A percentile compares a stretch with the other conserved stretches of the same genome.
These are phyloP conservation scores for Achaetomium macrosporum DNA, from an alignment of 2,329 filamentous ascomycete species.

Conservation along the genomic window DNA sequence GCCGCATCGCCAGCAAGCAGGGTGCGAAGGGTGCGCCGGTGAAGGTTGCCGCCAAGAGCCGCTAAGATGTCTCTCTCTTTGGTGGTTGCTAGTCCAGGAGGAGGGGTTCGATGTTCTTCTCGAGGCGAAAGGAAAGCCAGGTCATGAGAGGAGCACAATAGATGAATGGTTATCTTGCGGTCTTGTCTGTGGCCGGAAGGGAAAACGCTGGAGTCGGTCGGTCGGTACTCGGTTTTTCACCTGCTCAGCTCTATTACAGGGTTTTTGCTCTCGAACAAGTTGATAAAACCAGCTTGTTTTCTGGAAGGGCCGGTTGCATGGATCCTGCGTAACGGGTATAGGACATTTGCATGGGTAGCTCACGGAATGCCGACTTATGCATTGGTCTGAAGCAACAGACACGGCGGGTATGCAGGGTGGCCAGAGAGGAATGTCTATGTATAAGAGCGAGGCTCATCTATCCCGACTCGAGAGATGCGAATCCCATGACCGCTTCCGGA, in stretches of 20 bases:
- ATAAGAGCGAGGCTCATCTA: background rate
- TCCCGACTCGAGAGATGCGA: constrained; percentile 1
- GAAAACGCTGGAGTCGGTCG: constrained; percentile 26
- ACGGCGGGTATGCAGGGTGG: background rate
- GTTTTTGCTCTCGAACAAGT: constrained; percentile 24
- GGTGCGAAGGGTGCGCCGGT: constrained; percentile 82
- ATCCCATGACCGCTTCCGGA: constrained; percentile 8
- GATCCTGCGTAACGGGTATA: constrained; percentile 25
- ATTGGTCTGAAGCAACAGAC: constrained; percentile 22
- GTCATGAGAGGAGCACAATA: constrained; percentile 18
- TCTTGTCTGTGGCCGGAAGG: constrained; percentile 23
- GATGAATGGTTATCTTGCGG: constrained; percentile 22
- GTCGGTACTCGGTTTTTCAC: constrained; percentile 27
- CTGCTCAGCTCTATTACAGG: constrained; percentile 25
- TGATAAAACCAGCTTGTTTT: constrained; percentile 23
- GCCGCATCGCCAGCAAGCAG: constrained; percentile 89
- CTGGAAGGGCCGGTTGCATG: constrained; percentile 27
- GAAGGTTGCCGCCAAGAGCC: constrained; percentile 82
- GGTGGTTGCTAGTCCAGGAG: constrained; percentile 17
- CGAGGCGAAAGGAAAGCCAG: constrained; percentile 13
- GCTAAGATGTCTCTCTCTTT: constrained; percentile 52
- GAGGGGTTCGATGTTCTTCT: constrained; percentile 16
- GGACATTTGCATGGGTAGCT: constrained; percentile 29
- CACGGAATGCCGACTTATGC: constrained; percentile 29
- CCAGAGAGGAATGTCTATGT: background rate